Conservation (phyloP, 2,329 filamentous ascomycete species). For the Fusarium pseudograminearum region DNA sequence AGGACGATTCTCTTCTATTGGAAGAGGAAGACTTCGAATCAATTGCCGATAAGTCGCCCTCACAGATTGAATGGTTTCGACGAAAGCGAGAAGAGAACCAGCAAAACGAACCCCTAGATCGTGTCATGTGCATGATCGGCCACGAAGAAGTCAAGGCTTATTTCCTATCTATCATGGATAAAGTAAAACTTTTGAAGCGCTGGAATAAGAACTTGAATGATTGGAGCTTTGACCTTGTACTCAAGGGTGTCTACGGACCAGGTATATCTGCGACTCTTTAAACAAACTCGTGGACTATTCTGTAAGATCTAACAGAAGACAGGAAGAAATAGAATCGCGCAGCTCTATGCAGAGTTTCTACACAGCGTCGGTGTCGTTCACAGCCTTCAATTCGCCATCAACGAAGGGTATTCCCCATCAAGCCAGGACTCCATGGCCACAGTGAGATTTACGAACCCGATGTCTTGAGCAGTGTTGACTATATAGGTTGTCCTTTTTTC, state of each 20-base stretch:
- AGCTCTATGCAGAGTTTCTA: not conserved
- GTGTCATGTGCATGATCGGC: not conserved
- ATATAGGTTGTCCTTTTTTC: no score
- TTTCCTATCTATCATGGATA: not conserved
- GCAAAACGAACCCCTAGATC: not conserved
- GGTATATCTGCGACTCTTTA: not conserved
- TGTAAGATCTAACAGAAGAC: no score
- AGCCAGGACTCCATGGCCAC: not conserved
- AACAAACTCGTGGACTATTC: no score
- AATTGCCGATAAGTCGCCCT: not conserved
- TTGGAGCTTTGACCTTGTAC: not conserved
- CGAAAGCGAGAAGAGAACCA: not conserved
- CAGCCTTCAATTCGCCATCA: not conserved
- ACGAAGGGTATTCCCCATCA: no score
- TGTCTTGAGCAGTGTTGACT: no score
- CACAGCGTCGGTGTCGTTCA: not conserved
- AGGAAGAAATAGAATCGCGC: constrained; percentile 2
- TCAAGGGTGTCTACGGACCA: not conserved
- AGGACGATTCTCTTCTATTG: no score
- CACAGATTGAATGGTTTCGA: not conserved
- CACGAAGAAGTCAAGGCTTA: not conserved
- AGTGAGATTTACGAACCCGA: not conserved
- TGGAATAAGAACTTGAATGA: not conserved
- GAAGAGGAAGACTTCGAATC: no score
- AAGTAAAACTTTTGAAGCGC: not conserved